Base-by-base conservation (phyloP, 805 yeast genomes). In the Candida ponderosae region DNA sequence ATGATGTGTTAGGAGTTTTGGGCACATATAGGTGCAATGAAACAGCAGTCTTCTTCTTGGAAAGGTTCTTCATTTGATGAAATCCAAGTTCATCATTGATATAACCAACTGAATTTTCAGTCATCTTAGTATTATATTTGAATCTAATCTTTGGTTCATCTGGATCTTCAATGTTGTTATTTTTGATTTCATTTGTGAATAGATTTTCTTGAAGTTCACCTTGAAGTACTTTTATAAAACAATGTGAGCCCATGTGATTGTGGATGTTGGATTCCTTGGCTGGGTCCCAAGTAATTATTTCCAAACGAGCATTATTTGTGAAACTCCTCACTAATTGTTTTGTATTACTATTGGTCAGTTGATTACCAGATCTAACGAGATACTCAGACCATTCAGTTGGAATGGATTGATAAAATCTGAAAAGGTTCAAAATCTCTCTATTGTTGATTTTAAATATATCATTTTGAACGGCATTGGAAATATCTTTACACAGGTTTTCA, bases 201-300 rank as follows among this genome's bases (percentile, higher is more conserved):
- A 41, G 33, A 13, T 31, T 38, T 27, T 45, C 50, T 15, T 29
- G 27, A 5, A 46, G 21, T 2, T 40, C 36, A 3, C 50, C 74
- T 40, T 63, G 59, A 39, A 69, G 45, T 28, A 68, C 56, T 48
- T 69, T 69, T 66, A 69, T 66, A 41, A 69, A 62, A 45, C 73
- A 68, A 48, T 69, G 72, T 10, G 74, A 72, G 33, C 64, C 57
- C 28, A 73, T 73, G 43, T 69, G 74, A 48, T 68, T 68, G 46
- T 69, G 74, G 37, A 69, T 66, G 31, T 70, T 68, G 30, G 65
- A 58, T 14, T 62, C 50, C 43, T 61, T 62, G 2, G 66, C 67
- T 1, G 74, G 74, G 23, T 60, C 54, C 74, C 74, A 69, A 10
- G 68, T 72, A 19, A 69, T 46, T 9, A 69, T 54, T 29, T 67